Base-by-base conservation (phyloP, 345 rosid species). In the Syzygium aromaticum region DNA sequence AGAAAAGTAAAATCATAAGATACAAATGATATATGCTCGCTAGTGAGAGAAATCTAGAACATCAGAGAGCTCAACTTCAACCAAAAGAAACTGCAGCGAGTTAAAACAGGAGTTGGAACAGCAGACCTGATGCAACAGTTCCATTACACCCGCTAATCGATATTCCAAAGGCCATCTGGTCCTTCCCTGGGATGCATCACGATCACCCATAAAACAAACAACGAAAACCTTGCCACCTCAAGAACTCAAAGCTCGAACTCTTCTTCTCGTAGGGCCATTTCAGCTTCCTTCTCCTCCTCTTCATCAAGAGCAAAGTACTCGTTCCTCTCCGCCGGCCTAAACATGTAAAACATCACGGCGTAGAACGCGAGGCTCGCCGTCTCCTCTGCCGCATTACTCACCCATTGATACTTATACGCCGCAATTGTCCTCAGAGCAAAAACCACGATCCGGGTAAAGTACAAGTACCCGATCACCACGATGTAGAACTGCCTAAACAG, bases 241-340 rank as follows among this genome's bases (percentile, higher is more conserved):
- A 73, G 27, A 53, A 27, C 84, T 95, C 92, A 96, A 86, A 97
- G 96, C 94, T 97, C 99, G 82, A 95, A 97, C 88, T 95, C 98
- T 54, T 96, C 98, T 28, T 95, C 96, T 85, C 91, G 93, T 11
- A 94, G 93, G 3, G 98, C 98, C 87, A 92, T 49, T 84, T 94
- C 98, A 7, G 99, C 95, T 87, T 95, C 96, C 91, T 95, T 97
- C 89, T 97, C 98, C 85, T 95, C 98, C 88, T 97, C 98, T 59
- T 96, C 99, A 77, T 95, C 97, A 64, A 97, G 89, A 89, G 89
- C 95, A 90, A 94, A 92, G 89, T 95, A 97, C 87, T 95, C 97
- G 82, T 97, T 97, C 91, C 90, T 94, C 93, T 93, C 98, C 87
- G 89, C 92, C 1, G 99, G 99, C 95, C 96, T 93, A 89, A 97